phyloP scores from a whole-genome alignment of 139 green algal species.

The Edaphochlamys debaryana region DNA sequence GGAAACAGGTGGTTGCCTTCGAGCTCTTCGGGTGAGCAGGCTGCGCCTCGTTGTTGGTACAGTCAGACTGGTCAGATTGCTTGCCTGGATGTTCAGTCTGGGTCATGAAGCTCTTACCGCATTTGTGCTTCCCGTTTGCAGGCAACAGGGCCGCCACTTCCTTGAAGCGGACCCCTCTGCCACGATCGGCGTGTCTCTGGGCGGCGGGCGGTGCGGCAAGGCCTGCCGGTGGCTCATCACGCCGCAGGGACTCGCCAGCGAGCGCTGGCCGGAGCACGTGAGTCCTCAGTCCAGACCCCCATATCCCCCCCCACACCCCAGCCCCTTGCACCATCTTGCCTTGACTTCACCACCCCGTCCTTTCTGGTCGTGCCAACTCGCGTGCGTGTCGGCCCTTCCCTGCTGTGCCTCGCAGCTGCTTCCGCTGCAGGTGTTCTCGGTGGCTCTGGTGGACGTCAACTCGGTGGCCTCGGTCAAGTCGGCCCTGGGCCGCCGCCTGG shows the following conservation, averaged over 20 bases:
- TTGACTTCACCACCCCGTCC: too few relatives aligned
- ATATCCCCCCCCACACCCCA: too few relatives aligned
- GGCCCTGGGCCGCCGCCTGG: neutral
- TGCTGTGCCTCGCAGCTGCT: conserved; percentile 23
- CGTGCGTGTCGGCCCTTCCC: too few relatives aligned
- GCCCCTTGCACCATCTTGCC: too few relatives aligned
- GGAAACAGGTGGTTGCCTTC: neutral
- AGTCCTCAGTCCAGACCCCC: too few relatives aligned
- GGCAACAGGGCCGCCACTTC: neutral
- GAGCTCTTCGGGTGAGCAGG: conserved; percentile 16
- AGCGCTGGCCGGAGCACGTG: neutral
- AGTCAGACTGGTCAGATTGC: too few relatives aligned
- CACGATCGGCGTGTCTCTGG: neutral
- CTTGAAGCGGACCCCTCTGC: conserved; percentile 6
- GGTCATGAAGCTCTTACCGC: too few relatives aligned
- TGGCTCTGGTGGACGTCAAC: conserved; percentile 12
- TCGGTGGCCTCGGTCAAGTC: neutral
- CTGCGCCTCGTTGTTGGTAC: too few relatives aligned
- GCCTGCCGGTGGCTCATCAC: conserved; percentile 18
- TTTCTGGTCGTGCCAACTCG: too few relatives aligned
- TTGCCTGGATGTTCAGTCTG: too few relatives aligned
- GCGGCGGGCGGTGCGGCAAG: neutral
- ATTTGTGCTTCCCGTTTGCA: neutral
- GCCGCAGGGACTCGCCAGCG: conserved; percentile 3
- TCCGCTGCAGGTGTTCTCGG: neutral